phyloP scores from a whole-genome alignment of 2,329 filamentous ascomycete species.

The Exophiala dermatitidis region DNA sequence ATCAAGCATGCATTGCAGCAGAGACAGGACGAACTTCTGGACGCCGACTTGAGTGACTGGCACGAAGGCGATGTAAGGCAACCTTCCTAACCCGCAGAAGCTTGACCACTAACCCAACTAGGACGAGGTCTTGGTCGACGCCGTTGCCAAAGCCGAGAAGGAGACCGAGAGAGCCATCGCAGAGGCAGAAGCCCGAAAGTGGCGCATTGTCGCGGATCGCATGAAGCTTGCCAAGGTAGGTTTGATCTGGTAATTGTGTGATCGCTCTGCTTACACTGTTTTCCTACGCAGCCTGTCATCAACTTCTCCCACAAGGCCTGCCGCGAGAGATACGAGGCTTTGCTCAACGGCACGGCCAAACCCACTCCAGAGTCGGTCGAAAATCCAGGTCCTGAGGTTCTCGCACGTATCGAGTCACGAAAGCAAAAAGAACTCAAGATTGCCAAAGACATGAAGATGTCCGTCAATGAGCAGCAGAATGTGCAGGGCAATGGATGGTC shows the following conservation, averaged over 20 bases:
- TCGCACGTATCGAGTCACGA: conserved; percentile 24
- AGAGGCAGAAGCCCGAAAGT: conserved; percentile 39
- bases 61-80: conserved; percentile 41
- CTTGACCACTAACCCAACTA: conserved; percentile 25
- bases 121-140: conserved; percentile 41
- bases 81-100: neutral
- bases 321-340: conserved; percentile 36
- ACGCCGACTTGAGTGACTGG: conserved; percentile 45
- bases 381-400: conserved; percentile 21
- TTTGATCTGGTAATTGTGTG: neutral
- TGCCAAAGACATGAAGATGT: conserved; percentile 7
- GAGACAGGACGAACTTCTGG: conserved; percentile 40
- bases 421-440: conserved; percentile 20
- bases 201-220: conserved; percentile 38
- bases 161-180: conserved; percentile 37
- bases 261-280: conserved; percentile 9
- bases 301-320: conserved; percentile 45
- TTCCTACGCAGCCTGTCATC: conserved; percentile 25
- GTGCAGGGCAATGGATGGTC: conserved; percentile 24
- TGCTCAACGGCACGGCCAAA: conserved; percentile 39
- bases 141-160: conserved; percentile 38
- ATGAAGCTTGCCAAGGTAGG: conserved; percentile 35
- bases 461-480: conserved; percentile 13
- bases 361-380: conserved; percentile 36
- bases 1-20: conserved; percentile 39